Percentiles rank a stretch among this genome's conserved stretches.
Evolutionary conservation across 169 alveolate genomes (phyloP).

Genomic region (Eimeria praecox): DNA sequence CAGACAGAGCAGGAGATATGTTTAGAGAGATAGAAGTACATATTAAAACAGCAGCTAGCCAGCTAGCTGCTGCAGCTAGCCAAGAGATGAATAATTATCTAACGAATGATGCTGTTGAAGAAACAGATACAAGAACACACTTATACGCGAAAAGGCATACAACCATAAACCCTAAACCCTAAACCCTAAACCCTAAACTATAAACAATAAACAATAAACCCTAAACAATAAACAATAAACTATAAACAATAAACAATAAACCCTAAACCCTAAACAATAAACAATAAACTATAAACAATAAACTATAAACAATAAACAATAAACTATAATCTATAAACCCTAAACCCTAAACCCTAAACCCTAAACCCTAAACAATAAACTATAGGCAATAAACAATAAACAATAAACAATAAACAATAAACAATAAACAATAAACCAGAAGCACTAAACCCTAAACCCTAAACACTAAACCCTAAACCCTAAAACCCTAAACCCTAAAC

Average conservation of each 20-base stretch:
- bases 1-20: not conserved
- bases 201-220: too few relatives aligned
- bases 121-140: not conserved
- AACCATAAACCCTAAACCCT: too few relatives aligned
- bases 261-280: not conserved
- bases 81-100: not conserved
- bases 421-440: too few relatives aligned
- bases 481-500: not conserved
- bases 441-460: too few relatives aligned
- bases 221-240: too few relatives aligned
- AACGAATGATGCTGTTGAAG: not conserved
- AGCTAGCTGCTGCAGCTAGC: conserved; percentile 24
- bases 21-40: not conserved
- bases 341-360: too few relatives aligned
- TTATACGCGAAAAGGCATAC: not conserved
- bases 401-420: too few relatives aligned
- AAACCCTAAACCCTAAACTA: too few relatives aligned
- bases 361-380: too few relatives aligned
- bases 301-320: not conserved
- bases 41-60: not conserved
- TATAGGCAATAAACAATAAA: too few relatives aligned
- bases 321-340: not conserved
- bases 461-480: too few relatives aligned
- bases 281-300: not conserved
- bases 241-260: too few relatives aligned